These are phyloP conservation scores for Penicillium coffeae DNA, from an alignment of 495 filamentous ascomycete genomes.

Conservation along the genomic window DNA sequence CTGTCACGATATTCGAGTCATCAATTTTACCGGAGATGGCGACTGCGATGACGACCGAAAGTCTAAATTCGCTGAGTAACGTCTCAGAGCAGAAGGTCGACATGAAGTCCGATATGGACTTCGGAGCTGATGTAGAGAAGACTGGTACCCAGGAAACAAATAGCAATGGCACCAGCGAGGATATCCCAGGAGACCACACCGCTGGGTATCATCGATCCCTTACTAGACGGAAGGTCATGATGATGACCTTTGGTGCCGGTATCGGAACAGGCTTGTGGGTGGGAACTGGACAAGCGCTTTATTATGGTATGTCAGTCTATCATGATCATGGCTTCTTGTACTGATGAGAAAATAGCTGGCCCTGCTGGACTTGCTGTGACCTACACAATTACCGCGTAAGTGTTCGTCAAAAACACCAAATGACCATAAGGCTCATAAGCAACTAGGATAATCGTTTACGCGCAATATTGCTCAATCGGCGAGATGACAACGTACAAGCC, in stretches of 20 bases:
- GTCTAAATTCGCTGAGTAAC: not conserved
- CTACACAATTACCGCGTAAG: slow-evolving; percentile 28
- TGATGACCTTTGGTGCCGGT: slow-evolving; percentile 33
- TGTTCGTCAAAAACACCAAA: not conserved
- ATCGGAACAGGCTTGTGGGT: slow-evolving; percentile 28
- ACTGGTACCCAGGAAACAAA: slow-evolving; percentile 14
- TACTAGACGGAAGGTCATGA: slow-evolving; percentile 28
- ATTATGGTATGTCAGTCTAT: slow-evolving; percentile 18
- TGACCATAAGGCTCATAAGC: not conserved
- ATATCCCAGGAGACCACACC: slow-evolving; percentile 6
- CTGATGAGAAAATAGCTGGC: slow-evolving; percentile 17
- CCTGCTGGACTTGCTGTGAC: slow-evolving; percentile 24
- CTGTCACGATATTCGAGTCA: not conserved
- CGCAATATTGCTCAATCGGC: slow-evolving; percentile 25
- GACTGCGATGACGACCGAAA: slow-evolving; percentile 5
- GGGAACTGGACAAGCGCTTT: slow-evolving; percentile 23
- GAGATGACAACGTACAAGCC: slow-evolving; percentile 32
- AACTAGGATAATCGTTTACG: slow-evolving; percentile 25
- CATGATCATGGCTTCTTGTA: not conserved
- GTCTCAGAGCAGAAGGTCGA: slow-evolving; percentile 1
- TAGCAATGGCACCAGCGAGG: slow-evolving; percentile 10
- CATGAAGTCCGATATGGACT: slow-evolving; percentile 2
- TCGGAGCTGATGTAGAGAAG: slow-evolving; percentile 13
- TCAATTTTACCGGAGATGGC: not conserved
- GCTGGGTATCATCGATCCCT: slow-evolving; percentile 29